These are phyloP conservation scores for Claviceps maximensis DNA, from an alignment of 2,329 filamentous ascomycete species.

Conservation along the genomic window DNA sequence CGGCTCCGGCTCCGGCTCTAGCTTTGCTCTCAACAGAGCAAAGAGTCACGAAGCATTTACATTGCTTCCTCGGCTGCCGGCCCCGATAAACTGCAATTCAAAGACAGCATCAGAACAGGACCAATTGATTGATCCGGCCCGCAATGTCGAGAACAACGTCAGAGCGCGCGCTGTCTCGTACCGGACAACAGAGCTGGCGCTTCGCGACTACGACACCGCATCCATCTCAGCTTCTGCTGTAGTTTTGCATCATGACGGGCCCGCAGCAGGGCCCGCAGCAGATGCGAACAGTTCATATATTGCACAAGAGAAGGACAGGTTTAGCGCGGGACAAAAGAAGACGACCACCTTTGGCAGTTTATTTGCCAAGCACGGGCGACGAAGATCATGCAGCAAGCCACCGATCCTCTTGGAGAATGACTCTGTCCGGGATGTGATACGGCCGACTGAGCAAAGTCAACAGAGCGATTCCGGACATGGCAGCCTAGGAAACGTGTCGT, in stretches of 20 bases:
- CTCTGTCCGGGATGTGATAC: not conserved
- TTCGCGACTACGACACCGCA: slow-evolving; percentile 2
- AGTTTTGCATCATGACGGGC: not conserved
- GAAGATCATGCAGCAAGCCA: not conserved
- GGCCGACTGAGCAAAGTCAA: not conserved
- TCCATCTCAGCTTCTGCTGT: not conserved
- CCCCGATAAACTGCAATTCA: not conserved
- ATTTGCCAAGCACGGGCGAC: not conserved
- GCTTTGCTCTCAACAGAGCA: slow-evolving; percentile 12
- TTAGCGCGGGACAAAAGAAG: not conserved
- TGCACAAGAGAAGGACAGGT: not conserved
- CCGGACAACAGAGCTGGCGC: not conserved
- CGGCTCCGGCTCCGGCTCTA: slow-evolving; percentile 5
- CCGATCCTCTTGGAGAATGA: not conserved
- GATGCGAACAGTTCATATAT: too few relatives aligned
- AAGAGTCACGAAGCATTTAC: slow-evolving; percentile 12
- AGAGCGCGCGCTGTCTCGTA: not conserved
- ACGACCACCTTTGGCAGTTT: slow-evolving; percentile 1
- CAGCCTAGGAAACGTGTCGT: not conserved
- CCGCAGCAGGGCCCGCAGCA: not conserved
- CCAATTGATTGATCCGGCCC: not conserved
- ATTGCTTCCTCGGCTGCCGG: slow-evolving; percentile 9
- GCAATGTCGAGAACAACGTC: not conserved
- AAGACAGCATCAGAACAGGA: not conserved
- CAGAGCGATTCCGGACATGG: too few relatives aligned